phyloP scores from a whole-genome alignment of 192 early-diverging fungal genomes.

The Umbelopsis sp. region DNA sequence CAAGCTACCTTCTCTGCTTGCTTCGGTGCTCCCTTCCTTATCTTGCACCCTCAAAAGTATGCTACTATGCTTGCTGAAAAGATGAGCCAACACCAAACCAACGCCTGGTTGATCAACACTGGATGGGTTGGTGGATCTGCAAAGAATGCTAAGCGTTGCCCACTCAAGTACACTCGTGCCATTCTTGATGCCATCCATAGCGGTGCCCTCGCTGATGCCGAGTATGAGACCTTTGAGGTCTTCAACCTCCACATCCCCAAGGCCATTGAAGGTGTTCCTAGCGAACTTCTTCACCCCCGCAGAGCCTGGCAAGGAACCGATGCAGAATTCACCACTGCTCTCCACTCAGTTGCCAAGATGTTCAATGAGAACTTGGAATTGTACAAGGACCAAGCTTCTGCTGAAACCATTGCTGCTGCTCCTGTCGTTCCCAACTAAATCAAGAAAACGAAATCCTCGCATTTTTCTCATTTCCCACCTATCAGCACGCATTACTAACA shows the following conservation, averaged over 20 bases:
- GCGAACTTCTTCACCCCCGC: constrained; percentile 84
- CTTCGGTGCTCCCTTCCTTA: constrained; percentile 96
- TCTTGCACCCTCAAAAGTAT: constrained; percentile 95
- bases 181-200: constrained; percentile 98
- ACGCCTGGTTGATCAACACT: constrained; percentile 96
- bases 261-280: constrained; percentile 73
- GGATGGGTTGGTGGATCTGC: constrained; percentile 96
- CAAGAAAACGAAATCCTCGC: background rate
- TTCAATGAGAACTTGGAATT: constrained; percentile 92
- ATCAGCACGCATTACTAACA: no score
- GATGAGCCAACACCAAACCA: constrained; percentile 82
- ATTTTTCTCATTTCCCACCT: background rate
- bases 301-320: constrained; percentile 83
- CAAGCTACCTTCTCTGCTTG: constrained; percentile 92
- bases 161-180: constrained; percentile 96
- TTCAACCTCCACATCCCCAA: constrained; percentile 92
- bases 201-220: constrained; percentile 84
- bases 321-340: constrained; percentile 65
- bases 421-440: constrained; percentile 49
- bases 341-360: constrained; percentile 76
- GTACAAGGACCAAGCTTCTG: constrained; percentile 77
- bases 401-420: constrained; percentile 75
- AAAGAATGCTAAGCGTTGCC: constrained; percentile 87
- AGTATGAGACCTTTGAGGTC: constrained; percentile 84
- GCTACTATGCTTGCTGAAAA: constrained; percentile 96